Evolutionary conservation across 2,329 filamentous ascomycete species (phyloP).

Genomic region (Xylaria sp.): DNA sequence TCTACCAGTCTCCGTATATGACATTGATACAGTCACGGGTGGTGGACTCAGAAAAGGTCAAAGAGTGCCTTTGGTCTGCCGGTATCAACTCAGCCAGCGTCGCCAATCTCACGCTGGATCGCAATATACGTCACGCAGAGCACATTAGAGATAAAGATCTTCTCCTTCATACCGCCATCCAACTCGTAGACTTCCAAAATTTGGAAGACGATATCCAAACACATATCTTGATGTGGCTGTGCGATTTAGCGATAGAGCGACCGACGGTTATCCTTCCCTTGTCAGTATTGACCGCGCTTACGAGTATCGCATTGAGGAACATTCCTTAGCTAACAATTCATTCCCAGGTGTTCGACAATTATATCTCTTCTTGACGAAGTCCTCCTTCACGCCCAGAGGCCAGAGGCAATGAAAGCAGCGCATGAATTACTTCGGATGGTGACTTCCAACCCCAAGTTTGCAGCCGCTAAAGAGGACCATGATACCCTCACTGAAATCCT

Average conservation of each 20-base stretch:
- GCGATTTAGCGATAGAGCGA: constrained; percentile 63
- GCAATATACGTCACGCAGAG: constrained; percentile 57
- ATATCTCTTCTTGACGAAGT: constrained; percentile 69
- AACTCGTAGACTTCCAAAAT: constrained; percentile 73
- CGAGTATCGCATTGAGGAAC: not conserved
- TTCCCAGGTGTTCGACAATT: constrained; percentile 63
- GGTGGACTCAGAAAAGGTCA: constrained; percentile 66
- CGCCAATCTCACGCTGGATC: constrained; percentile 53
- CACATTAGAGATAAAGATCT: constrained; percentile 69
- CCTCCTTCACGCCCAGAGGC: constrained; percentile 71
- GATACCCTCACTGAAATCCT: constrained; percentile 63
- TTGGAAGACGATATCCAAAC: constrained; percentile 71
- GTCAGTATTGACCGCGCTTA: constrained; percentile 55
- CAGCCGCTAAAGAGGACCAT: constrained; percentile 58
- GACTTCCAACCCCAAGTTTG: constrained; percentile 63
- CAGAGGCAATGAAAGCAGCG: constrained; percentile 67
- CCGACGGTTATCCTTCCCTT: constrained; percentile 67
- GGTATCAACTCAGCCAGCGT: constrained; percentile 61
- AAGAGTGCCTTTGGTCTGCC: constrained; percentile 70
- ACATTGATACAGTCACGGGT: constrained; percentile 68
- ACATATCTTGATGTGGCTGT: constrained; percentile 68
- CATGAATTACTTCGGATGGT: constrained; percentile 69
- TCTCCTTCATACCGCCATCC: constrained; percentile 70
- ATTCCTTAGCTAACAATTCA: constrained; percentile 36
- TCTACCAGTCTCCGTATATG: constrained; percentile 66